Conservation (phyloP, 768 basidiomycete genomes). For the Glaciozyma martinii region DNA sequence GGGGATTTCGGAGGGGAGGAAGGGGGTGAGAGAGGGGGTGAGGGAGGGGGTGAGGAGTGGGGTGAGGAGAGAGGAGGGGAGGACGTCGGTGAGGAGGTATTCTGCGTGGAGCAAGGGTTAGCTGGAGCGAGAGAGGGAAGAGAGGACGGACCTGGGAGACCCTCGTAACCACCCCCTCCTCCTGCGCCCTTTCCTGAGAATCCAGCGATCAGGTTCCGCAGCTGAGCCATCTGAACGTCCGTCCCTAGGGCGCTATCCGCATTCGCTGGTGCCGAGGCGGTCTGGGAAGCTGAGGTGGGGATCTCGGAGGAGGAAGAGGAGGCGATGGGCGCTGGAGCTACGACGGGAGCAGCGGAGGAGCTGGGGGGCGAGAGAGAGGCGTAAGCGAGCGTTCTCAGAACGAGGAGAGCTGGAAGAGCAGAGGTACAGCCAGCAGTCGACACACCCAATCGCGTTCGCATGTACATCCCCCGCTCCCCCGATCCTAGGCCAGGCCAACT, state of each 20-base stretch:
- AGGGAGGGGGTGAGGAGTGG: conserved; percentile 15
- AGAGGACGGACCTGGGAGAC: neutral
- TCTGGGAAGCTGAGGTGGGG: neutral
- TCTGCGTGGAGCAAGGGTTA: neutral
- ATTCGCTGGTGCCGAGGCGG: neutral
- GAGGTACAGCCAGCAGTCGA: no score
- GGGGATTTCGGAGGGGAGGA: neutral
- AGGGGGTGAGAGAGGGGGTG: neutral
- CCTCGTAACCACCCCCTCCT: neutral
- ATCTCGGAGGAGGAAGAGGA: neutral
- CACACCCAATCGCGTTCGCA: no score
- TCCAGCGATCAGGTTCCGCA: conserved; percentile 5
- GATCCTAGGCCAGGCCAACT: neutral
- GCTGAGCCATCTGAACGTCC: conserved; percentile 5
- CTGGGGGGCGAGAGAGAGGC: neutral
- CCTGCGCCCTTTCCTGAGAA: neutral
- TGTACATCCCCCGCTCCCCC: neutral
- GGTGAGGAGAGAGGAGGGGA: conserved; percentile 8
- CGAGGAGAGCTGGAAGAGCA: no score
- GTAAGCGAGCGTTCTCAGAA: neutral
- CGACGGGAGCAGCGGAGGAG: no score
- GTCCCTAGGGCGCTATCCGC: neutral
- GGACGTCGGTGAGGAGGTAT: conserved; percentile 25
- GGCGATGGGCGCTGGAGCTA: no score
- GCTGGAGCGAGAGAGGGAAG: neutral